Percentiles rank a stretch among this genome's conserved stretches.
These are phyloP conservation scores for Plenodomus lindquistii DNA, from an alignment of 2,329 filamentous ascomycete genomes.

Conservation along the genomic window DNA sequence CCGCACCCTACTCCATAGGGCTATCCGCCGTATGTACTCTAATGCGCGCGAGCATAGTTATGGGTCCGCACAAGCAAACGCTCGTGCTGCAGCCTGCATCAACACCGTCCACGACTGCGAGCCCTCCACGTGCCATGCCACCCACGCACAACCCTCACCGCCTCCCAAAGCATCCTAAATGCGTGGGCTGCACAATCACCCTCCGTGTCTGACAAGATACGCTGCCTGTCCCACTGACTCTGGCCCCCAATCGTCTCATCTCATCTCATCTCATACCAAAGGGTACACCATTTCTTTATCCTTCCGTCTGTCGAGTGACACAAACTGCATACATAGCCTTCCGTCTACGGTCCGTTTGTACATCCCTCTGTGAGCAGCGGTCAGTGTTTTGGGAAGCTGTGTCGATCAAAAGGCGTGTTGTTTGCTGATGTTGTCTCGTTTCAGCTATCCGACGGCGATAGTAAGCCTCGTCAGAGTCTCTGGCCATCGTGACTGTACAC, in stretches of 20 bases:
- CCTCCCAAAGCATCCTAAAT: background rate
- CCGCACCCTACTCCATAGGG: constrained; percentile 34
- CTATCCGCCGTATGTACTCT: constrained; percentile 20
- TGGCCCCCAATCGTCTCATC: background rate
- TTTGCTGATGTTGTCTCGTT: background rate
- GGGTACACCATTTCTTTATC: background rate
- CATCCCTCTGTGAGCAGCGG: background rate
- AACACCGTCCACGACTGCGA: constrained; percentile 13
- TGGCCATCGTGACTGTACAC: background rate
- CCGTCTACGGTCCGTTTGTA: background rate
- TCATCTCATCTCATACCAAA: background rate
- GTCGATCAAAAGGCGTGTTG: background rate
- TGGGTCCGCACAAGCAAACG: constrained; percentile 6
- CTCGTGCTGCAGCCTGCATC: background rate
- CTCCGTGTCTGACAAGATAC: background rate
- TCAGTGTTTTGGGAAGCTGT: background rate
- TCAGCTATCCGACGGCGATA: background rate
- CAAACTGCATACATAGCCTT: background rate
- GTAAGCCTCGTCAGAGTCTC: background rate
- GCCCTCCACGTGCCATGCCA: constrained; percentile 22
- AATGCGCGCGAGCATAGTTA: constrained; percentile 1
- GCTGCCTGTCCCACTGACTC: background rate
- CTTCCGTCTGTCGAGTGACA: background rate
- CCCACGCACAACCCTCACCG: constrained; percentile 7
- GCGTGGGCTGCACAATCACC: background rate